Conservation (phyloP, 345 rosid species). For the Lepidium didymum region DNA sequence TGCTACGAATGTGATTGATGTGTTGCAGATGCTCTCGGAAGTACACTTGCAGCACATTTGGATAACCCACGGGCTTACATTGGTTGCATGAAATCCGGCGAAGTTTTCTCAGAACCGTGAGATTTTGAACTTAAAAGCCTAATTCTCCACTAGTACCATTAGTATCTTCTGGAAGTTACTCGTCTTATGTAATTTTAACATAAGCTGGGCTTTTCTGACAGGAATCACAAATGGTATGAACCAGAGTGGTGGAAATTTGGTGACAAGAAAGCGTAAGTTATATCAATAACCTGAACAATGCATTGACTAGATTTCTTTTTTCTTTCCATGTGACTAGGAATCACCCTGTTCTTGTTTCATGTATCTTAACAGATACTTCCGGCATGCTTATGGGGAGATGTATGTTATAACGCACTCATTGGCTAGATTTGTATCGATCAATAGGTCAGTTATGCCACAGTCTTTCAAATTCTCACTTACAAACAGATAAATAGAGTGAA, state of each 20-base stretch:
- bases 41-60: conserved; percentile 56
- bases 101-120: conserved; percentile 69
- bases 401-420: conserved; percentile 54
- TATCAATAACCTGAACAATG: background rate
- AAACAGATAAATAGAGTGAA: background rate
- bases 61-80: conserved; percentile 64
- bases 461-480: background rate
- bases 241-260: conserved; percentile 99
- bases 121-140: conserved; percentile 24
- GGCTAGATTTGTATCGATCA: conserved; percentile 66
- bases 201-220: conserved; percentile 23
- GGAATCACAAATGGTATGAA: conserved; percentile 72
- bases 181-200: background rate
- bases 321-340: background rate
- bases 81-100: conserved; percentile 87
- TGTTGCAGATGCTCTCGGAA: conserved; percentile 57
- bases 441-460: conserved; percentile 36
- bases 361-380: conserved; percentile 49
- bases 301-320: background rate
- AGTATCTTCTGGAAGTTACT: background rate
- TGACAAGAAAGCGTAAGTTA: conserved; percentile 64
- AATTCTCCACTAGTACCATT: background rate
- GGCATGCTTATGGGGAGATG: conserved; percentile 81
- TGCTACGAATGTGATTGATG: conserved; percentile 9
- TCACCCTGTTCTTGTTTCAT: conserved; percentile 1